A percentile compares a stretch with the other conserved stretches of the same genome.
These are phyloP conservation scores for Fusarium brevicatenulatum DNA, from an alignment of 2,329 filamentous ascomycete genomes.

Conservation along the genomic window DNA sequence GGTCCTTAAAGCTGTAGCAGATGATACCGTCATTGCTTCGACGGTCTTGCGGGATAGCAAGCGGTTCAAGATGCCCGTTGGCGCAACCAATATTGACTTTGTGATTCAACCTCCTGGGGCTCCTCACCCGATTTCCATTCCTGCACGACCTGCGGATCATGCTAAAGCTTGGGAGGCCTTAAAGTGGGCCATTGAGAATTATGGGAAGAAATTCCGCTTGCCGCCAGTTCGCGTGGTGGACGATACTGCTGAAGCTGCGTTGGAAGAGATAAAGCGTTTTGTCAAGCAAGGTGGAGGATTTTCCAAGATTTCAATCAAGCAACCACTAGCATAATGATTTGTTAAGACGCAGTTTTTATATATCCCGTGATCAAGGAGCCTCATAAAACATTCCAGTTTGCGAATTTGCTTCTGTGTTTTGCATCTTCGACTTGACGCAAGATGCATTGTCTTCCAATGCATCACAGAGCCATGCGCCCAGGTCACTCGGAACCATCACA, in stretches of 20 bases:
- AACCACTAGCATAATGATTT: neutral
- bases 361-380: too few species aligned
- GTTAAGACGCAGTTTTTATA: too few species aligned
- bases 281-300: neutral
- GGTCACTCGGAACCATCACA: fast-evolving
- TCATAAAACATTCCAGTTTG: too few species aligned
- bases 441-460: fast-evolving
- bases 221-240: neutral
- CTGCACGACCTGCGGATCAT: neutral
- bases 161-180: neutral
- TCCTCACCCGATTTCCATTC: neutral
- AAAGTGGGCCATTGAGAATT: neutral
- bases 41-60: fast-evolving
- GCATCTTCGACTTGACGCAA: too few species aligned
- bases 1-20: fast-evolving
- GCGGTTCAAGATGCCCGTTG: neutral
- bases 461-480: fast-evolving
- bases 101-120: neutral
- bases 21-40: neutral
- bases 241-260: neutral
- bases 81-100: fast-evolving
- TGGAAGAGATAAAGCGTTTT: neutral
- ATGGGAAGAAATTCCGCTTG: neutral
- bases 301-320: neutral
- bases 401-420: too few species aligned